Evolutionary conservation across 176 grass and related monocot species (phyloP), one percentile per base, ranked within the genome.

Genomic region (Coix lacrymajobi): DNA sequence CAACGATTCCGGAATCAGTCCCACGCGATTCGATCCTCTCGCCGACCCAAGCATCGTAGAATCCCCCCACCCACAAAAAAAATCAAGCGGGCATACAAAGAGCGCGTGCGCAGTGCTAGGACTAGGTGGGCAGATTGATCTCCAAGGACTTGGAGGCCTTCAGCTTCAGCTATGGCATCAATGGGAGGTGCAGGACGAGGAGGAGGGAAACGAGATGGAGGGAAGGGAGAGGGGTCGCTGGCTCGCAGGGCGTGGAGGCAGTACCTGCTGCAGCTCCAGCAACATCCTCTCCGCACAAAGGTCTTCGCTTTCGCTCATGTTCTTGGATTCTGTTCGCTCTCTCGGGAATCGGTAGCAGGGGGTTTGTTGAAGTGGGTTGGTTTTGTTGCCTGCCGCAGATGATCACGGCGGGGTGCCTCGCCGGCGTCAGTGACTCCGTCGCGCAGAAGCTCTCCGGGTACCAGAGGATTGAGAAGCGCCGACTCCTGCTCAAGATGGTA

Each of bases 401-500:
- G 93, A 87, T 98, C 71, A 98, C 96, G 6, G 84, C 96, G 13
- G 96, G 91, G 4, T 88, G 90, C 78, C 86, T 98, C 48, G 96
- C 96, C 25, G 96, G 93, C 46, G 80, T 95, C 76, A 98, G 96
- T 43, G 96, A 98, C 78, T 91, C 96, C 3, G 91, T 88, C 43
- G 96, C 96, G 36, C 93, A 98, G 93, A 98, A 93, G 85, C 91
- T 98, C 73, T 91, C 96, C 26, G 96, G 92, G 12, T 87, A 83
- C 43, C 77, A 86, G 44, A 93, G 74, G 87, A 87, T 98, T 24
- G 85, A 95, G 69, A 91, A 90, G 76, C 90, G 93, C 71, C 60
- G 96, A 17, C 91, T 98, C 62, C 83, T 98, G 75, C 89, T 95
- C 69, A 98, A 95, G 92, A 90, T 95, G 86, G 96, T 98, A 86